Evolutionary conservation across 495 filamentous ascomycete species (phyloP).

Genomic region (Cladorrhinum samala): DNA sequence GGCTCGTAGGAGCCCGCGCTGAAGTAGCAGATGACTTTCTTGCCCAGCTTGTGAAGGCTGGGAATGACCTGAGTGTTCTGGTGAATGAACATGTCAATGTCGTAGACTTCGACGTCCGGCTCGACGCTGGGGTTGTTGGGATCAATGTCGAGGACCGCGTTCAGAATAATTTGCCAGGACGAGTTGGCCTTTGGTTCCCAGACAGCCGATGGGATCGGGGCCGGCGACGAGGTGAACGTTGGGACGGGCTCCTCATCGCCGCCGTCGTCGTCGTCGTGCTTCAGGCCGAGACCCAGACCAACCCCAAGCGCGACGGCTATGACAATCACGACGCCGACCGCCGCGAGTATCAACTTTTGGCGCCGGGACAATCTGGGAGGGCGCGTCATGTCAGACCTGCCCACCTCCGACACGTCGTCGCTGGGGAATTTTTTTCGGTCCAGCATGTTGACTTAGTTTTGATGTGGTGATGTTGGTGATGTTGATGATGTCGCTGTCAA

Average conservation of each 20-base stretch:
- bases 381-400: neutral
- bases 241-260: neutral
- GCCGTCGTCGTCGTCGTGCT: constrained; percentile 1
- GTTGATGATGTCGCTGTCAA: no score
- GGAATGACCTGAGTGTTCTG: constrained; percentile 18
- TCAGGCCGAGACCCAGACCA: constrained; percentile 17
- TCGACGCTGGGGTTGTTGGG: constrained; percentile 20
- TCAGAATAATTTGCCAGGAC: constrained; percentile 28
- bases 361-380: constrained; percentile 5
- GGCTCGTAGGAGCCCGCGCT: constrained; percentile 56
- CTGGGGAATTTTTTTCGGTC: neutral
- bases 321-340: constrained; percentile 6
- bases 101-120: constrained; percentile 25
- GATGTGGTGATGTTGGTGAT: neutral
- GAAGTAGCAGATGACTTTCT: constrained; percentile 65
- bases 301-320: constrained; percentile 17
- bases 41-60: constrained; percentile 22
- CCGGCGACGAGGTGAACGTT: neutral
- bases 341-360: constrained; percentile 8
- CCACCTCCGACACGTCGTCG: neutral
- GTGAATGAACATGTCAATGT: constrained; percentile 26
- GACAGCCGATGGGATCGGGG: constrained; percentile 8
- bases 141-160: constrained; percentile 29
- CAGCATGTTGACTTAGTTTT: neutral
- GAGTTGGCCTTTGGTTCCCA: constrained; percentile 18